Conservation (phyloP, 305 asterid species). For the Fraxinus dipetala region DNA sequence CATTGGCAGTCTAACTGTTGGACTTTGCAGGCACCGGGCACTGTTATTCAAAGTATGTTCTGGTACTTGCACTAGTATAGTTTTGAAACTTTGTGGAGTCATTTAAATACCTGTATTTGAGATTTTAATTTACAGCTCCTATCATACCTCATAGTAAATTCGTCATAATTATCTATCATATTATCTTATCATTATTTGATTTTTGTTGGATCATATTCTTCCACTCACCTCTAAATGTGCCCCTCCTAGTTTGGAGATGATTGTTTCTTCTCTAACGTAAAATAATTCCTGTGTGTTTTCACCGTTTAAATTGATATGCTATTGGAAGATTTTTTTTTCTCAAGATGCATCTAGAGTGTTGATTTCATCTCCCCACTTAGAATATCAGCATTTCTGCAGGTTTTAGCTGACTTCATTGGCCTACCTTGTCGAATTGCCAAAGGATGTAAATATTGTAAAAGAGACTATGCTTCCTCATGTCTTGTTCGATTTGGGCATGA, state of each 20-base stretch:
- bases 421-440: constrained; percentile 96
- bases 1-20: constrained; percentile 73
- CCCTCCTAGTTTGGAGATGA: constrained; percentile 8
- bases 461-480: constrained; percentile 91
- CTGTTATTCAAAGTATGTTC: constrained; percentile 84
- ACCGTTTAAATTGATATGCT: constrained; percentile 3
- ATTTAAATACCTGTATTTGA: constrained; percentile 17
- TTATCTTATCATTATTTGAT: background rate
- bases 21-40: constrained; percentile 87
- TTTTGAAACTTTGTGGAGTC: constrained; percentile 10
- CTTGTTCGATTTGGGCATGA: constrained; percentile 86
- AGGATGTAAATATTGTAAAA: constrained; percentile 88
- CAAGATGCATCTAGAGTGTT: background rate
- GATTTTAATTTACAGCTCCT: background rate
- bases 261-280: background rate
- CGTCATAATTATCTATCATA: background rate
- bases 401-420: constrained; percentile 82
- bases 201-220: constrained; percentile 6
- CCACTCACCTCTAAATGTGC: constrained; percentile 9
- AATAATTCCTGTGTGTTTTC: background rate
- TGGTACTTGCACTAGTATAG: constrained; percentile 15
- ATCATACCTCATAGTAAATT: background rate
- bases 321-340: background rate
- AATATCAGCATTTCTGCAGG: constrained; percentile 49
- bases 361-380: constrained; percentile 22